Evolutionary conservation across 306 rosid species (phyloP), one percentile per base, ranked within the genome.

Genomic region (Trifolium dubium): DNA sequence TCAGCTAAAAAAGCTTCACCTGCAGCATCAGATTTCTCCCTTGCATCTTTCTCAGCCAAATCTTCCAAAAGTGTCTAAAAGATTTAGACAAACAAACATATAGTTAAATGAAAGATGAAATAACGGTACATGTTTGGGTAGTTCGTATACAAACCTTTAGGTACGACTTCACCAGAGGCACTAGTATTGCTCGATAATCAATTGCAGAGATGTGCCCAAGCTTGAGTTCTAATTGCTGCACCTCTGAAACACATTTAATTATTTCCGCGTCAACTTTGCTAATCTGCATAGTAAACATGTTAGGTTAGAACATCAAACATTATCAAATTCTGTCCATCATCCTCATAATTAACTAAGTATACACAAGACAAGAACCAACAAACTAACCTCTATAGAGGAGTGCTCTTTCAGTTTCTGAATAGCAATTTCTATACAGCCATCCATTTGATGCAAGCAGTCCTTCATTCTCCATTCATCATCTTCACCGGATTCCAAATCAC

Each of bases 1-100:
- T 95, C 99, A 2, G 98, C 99, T 85, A 95, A 85, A 81, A 95
- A 84, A 40, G 98, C 98, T 82, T 95, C 98, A 67, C 99, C 83
- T 15, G 90, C 92, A 51, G 97, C 99, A 82, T 95, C 99, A 23
- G 99, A 95, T 84, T 87, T 92, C 83, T 92, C 91, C 11, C 87
- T 88, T 65, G 96, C 99, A 83, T 95, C 92, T 82, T 90, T 90
- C 90, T 95, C 97, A 46, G 99, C 98, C 81, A 95, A 86, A 76
- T 88, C 97, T 83, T 92, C 99, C 87, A 92, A 86, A 66, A 80
- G 86, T 50, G 89, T 82, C 99, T 95, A 70, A 80, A 79, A 55
- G 85, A 67, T 67, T 11, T n/a, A 29, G 55, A 60, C 18, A 79
- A 72, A 56, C 72, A 60, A 12, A 67, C 66, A 39, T 64, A 44